These are phyloP conservation scores for Quercus agrifolia DNA, from an alignment of 306 rosid genomes.

Conservation along the genomic window DNA sequence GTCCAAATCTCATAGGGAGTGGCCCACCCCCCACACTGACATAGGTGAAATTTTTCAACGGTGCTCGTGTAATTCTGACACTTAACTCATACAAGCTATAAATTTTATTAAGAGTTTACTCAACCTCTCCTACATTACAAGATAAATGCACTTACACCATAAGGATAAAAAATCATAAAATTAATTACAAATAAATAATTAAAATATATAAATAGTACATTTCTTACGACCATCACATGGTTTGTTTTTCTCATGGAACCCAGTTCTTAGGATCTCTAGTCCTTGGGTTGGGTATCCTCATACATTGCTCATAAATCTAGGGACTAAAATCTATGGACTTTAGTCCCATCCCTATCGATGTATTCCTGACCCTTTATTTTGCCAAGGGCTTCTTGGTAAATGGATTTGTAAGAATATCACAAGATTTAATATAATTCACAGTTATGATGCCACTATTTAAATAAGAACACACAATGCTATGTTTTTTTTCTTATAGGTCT, in stretches of 20 bases:
- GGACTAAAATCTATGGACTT: background rate
- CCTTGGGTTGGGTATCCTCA: background rate
- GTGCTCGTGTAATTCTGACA: background rate
- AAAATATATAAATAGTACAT: background rate
- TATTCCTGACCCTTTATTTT: background rate
- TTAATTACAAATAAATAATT: background rate
- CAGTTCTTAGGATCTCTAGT: background rate
- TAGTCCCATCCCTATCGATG: background rate
- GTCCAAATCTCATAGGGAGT: too few relatives aligned
- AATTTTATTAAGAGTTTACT: background rate
- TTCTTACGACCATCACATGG: background rate
- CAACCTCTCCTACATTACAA: too few relatives aligned
- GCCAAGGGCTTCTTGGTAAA: background rate
- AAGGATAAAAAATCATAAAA: too few relatives aligned
- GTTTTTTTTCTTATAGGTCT: too few relatives aligned
- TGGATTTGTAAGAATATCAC: too few relatives aligned
- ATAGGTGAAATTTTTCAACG: too few relatives aligned
- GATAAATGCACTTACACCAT: too few relatives aligned
- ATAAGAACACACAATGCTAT: too few relatives aligned
- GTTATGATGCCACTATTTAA: too few relatives aligned
- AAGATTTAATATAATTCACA: too few relatives aligned
- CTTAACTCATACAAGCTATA: background rate
- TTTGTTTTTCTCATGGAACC: background rate
- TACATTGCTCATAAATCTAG: background rate
- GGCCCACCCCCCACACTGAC: too few relatives aligned